A percentile compares a stretch with the other conserved stretches of the same genome.
Conservation (phyloP, 2,329 filamentous ascomycete species). For the Hypomyces rosellus region DNA sequence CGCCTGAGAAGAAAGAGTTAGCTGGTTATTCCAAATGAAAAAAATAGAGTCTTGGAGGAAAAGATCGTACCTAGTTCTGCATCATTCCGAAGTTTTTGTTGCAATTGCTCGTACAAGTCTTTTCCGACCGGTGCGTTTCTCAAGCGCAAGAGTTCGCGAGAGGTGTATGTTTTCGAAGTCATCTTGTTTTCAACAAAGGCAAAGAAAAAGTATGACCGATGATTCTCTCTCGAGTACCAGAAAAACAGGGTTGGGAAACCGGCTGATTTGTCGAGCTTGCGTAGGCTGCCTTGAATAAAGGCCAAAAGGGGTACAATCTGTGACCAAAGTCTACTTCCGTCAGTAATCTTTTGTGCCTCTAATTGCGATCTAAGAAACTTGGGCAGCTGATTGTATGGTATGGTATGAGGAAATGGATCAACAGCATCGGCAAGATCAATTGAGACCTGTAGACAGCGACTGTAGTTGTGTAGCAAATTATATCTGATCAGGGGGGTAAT, state of each 20-base stretch:
- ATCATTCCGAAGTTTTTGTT: conserved; percentile 31
- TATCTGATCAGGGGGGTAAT: conserved; percentile 24
- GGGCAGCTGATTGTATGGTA: conserved; percentile 16
- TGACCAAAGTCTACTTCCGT: conserved; percentile 21
- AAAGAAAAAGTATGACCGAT: conserved; percentile 36
- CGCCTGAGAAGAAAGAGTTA: conserved; percentile 16
- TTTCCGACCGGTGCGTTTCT: conserved; percentile 20
- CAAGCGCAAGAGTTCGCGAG: conserved; percentile 38
- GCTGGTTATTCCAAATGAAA: not conserved
- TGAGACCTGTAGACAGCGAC: conserved; percentile 23
- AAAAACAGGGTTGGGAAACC: conserved; percentile 34
- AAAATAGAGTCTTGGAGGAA: conserved; percentile 2
- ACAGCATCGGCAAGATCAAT: conserved; percentile 24
- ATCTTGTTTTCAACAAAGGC: conserved; percentile 35
- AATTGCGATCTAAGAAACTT: conserved; percentile 21
- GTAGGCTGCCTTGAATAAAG: conserved; percentile 25
- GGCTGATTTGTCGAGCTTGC: conserved; percentile 13
- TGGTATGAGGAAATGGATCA: conserved; percentile 16
- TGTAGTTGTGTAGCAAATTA: conserved; percentile 25
- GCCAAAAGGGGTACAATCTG: conserved; percentile 29
- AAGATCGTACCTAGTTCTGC: conserved; percentile 32
- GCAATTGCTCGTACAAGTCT: conserved; percentile 23
- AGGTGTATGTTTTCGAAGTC: conserved; percentile 37
- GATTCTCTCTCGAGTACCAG: conserved; percentile 28
- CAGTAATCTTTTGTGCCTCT: conserved; percentile 25